Conservation (phyloP, 108 stramenopile species). For the Cyclostephanos tholiformis region DNA sequence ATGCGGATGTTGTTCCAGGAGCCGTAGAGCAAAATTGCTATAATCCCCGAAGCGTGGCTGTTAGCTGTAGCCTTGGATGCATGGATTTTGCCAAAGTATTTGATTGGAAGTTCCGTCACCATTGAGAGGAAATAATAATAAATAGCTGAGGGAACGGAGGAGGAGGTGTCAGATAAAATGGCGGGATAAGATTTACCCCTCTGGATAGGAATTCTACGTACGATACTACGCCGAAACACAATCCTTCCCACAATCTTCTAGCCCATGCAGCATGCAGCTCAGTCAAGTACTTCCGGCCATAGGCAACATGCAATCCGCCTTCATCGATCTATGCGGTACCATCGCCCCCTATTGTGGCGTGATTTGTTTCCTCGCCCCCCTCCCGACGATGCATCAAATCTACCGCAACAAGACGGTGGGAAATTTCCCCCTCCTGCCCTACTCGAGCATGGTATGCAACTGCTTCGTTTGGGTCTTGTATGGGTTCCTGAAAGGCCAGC, state of each 20-base stretch:
- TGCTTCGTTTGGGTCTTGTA: constrained; percentile 57
- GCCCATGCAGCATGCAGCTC: too few relatives aligned
- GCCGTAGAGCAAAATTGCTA: constrained; percentile 33
- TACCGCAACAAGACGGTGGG: constrained; percentile 51
- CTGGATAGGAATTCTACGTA: too few relatives aligned
- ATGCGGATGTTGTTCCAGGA: constrained; percentile 42
- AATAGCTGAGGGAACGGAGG: too few relatives aligned
- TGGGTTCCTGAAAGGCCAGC: constrained; percentile 57
- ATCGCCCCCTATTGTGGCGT: constrained; percentile 32
- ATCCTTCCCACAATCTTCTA: too few relatives aligned
- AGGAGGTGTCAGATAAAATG: neutral
- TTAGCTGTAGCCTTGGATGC: constrained; percentile 11
- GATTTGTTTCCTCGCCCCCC: constrained; percentile 35
- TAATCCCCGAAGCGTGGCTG: neutral
- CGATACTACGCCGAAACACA: too few relatives aligned
- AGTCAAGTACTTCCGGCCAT: neutral
- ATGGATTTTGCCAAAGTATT: constrained; percentile 16
- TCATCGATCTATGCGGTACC: constrained; percentile 24
- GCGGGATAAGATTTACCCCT: neutral
- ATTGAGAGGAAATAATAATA: too few relatives aligned
- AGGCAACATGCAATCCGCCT: constrained; percentile 4
- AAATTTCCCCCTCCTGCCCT: constrained; percentile 70
- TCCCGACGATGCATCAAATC: constrained; percentile 65
- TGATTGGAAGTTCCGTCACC: neutral
- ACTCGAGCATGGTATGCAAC: constrained; percentile 68